Conservation (phyloP, 2,329 filamentous ascomycete species). For the Aspergillus tubingensis region DNA sequence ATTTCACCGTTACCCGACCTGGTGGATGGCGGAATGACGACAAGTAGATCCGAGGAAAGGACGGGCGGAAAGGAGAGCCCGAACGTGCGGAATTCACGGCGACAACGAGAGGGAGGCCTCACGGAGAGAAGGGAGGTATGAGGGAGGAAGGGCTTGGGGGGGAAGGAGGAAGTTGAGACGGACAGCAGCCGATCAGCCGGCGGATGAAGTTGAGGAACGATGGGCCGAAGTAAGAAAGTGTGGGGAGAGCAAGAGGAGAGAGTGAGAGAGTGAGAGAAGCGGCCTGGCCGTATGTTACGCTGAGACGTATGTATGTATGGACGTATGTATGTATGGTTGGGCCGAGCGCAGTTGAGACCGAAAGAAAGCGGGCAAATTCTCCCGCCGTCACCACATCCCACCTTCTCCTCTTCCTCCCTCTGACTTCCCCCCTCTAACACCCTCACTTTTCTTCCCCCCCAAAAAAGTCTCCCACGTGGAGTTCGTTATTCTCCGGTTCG, state of each 20-base stretch:
- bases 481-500: not conserved
- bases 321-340: constrained; percentile 13
- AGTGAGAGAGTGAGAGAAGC: not conserved
- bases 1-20: constrained; percentile 14
- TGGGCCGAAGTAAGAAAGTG: constrained; percentile 7
- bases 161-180: constrained; percentile 2
- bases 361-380: constrained; percentile 22
- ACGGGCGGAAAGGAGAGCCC: constrained; percentile 1
- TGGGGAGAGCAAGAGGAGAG: constrained; percentile 13
- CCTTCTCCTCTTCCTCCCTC: constrained; percentile 13
- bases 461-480: not conserved
- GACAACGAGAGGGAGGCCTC: not conserved
- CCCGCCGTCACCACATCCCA: constrained; percentile 22
- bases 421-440: not conserved
- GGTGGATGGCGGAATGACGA: constrained; percentile 9
- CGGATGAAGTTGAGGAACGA: constrained; percentile 10
- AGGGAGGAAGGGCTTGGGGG: not conserved
- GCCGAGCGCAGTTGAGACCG: constrained; percentile 16
- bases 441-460: not conserved
- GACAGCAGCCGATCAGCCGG: not conserved
- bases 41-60: constrained; percentile 1
- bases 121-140: not conserved
- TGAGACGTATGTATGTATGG: not conserved
- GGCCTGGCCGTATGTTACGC: not conserved
- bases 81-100: not conserved